A percentile compares a stretch with the other conserved stretches of the same genome.
Evolutionary conservation across 371 early-diverging fungal genomes (phyloP).

Genomic region (Actinomucor elegans): DNA sequence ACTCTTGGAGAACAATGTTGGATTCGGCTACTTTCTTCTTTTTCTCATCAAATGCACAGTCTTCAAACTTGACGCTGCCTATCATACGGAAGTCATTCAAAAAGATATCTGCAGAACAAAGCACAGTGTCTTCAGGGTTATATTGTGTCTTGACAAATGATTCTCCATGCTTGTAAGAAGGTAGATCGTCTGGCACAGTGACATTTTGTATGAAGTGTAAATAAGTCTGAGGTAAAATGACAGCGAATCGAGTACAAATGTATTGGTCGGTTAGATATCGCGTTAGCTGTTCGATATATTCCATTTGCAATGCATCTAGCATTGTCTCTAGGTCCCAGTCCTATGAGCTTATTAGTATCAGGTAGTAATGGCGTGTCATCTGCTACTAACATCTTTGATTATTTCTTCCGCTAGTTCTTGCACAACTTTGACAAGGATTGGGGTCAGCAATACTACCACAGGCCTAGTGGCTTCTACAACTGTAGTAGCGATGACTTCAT

Average conservation of each 20-base stretch:
- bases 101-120: slow-evolving; percentile 70
- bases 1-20: slow-evolving; percentile 56
- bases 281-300: slow-evolving; percentile 64
- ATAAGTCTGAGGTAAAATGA: slow-evolving; percentile 63
- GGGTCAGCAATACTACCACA: slow-evolving; percentile 65
- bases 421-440: slow-evolving; percentile 72
- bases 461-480: slow-evolving; percentile 63
- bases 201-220: slow-evolving; percentile 80
- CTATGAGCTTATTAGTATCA: no score
- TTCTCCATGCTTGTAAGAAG: slow-evolving; percentile 54
- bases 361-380: no score
- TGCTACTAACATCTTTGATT: slow-evolving; percentile 63
- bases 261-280: slow-evolving; percentile 56
- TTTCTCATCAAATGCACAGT: slow-evolving; percentile 57
- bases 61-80: slow-evolving; percentile 61
- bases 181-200: slow-evolving; percentile 68
- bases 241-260: slow-evolving; percentile 53
- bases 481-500: slow-evolving; percentile 50
- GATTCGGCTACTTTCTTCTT: slow-evolving; percentile 53
- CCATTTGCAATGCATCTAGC: slow-evolving; percentile 70
- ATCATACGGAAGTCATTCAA: slow-evolving; percentile 56
- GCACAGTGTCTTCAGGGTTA: slow-evolving; percentile 60
- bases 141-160: slow-evolving; percentile 57
- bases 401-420: slow-evolving; percentile 72
- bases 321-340: slow-evolving; percentile 70